These are phyloP conservation scores for Bryopsis sp. DNA, from an alignment of 139 green algal species.

Conservation along the genomic window DNA sequence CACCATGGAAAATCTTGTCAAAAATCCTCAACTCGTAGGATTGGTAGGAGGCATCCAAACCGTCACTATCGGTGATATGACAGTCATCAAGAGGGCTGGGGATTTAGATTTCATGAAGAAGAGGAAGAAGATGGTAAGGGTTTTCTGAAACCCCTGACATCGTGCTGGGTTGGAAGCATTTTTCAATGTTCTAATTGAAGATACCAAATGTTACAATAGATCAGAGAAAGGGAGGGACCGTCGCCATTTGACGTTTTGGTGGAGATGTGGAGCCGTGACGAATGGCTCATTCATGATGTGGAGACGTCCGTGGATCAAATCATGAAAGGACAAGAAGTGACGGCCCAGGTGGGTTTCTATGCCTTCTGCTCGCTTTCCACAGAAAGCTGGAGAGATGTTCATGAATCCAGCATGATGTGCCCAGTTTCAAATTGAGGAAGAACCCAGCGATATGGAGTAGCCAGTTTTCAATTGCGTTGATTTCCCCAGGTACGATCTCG, in stretches of 20 bases:
- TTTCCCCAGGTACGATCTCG: no score
- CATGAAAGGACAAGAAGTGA: no score
- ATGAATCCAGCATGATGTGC: no score
- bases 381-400: no score
- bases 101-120: background rate
- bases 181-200: no score
- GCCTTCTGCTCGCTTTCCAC: no score
- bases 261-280: slow-evolving; percentile 80
- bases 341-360: no score
- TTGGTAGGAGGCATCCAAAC: slow-evolving; percentile 38
- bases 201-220: no score
- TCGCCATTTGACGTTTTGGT: slow-evolving; percentile 92
- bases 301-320: slow-evolving; percentile 30
- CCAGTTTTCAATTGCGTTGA: no score
- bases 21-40: slow-evolving; percentile 53
- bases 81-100: background rate
- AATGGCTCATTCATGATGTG: slow-evolving; percentile 31
- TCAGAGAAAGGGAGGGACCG: slow-evolving; percentile 80
- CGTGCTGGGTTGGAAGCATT: no score
- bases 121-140: slow-evolving; percentile 73
- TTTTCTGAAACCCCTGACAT: slow-evolving; percentile 92
- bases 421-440: no score
- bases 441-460: no score
- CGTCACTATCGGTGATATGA: slow-evolving; percentile 49
- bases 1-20: slow-evolving; percentile 41